phyloP scores from a whole-genome alignment of 345 rosid species.

The Salix suchowensis region DNA sequence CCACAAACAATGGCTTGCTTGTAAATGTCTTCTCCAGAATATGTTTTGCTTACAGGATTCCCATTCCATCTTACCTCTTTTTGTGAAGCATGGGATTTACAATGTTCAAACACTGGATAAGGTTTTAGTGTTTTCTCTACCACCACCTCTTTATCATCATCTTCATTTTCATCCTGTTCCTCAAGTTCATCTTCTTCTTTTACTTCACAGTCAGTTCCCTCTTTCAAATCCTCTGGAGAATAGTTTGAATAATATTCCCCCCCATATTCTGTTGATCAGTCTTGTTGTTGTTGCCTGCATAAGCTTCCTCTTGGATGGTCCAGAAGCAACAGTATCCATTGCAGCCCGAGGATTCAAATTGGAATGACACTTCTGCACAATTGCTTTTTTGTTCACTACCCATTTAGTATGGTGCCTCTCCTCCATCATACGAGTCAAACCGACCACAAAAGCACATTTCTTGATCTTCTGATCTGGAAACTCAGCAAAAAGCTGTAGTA shows the following conservation, averaged over 20 bases:
- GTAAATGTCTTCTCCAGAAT: constrained; percentile 18
- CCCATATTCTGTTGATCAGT: constrained; percentile 80
- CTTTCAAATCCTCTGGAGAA: constrained; percentile 16
- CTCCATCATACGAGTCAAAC: constrained; percentile 64
- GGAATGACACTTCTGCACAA: constrained; percentile 32
- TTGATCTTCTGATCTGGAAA: constrained; percentile 42
- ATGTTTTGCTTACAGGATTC: constrained; percentile 11
- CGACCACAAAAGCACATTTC: constrained; percentile 55
- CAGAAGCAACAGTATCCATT: constrained; percentile 31
- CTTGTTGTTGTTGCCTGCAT: constrained; percentile 87
- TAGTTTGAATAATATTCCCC: constrained; percentile 61
- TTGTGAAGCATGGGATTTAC: constrained; percentile 2
- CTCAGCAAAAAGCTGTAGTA: constrained; percentile 63
- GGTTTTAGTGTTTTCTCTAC: constrained; percentile 11
- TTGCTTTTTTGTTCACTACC: constrained; percentile 61
- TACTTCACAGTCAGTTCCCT: constrained; percentile 9
- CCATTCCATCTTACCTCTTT: constrained; percentile 24
- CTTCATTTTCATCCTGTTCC: constrained; percentile 27
- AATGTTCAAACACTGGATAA: background rate
- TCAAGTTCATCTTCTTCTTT: constrained; percentile 24
- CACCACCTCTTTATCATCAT: constrained; percentile 22
- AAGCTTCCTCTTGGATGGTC: constrained; percentile 48
- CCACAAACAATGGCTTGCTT: constrained; percentile 20
- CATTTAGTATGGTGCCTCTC: constrained; percentile 72
- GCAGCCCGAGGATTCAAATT: constrained; percentile 68